Percentiles rank a stretch among this genome's conserved stretches.
phyloP scores from a whole-genome alignment of 495 filamentous ascomycete species.

The Penicillium paxilli region DNA sequence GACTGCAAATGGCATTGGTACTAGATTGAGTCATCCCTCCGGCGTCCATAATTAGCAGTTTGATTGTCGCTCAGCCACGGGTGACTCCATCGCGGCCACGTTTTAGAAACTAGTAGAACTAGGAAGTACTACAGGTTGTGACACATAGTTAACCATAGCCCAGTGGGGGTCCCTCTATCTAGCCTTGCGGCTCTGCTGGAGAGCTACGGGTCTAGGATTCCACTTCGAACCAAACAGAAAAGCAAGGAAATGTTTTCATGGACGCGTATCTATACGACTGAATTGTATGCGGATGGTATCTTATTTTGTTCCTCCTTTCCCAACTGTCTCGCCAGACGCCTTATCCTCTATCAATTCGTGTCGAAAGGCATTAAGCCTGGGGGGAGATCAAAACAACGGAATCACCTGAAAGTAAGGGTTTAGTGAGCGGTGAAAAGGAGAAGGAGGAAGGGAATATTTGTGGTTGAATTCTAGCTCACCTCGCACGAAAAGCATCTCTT shows the following conservation, averaged over 20 bases:
- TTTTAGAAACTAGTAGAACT: slow-evolving; percentile 16
- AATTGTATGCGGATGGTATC: slow-evolving; percentile 24
- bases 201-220: not conserved
- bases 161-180: not conserved
- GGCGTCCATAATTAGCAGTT: not conserved
- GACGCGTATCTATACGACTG: slow-evolving; percentile 33
- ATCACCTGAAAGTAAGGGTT: slow-evolving; percentile 60
- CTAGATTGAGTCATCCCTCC: not conserved
- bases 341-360: slow-evolving; percentile 19
- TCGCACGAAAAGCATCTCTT: slow-evolving; percentile 99
- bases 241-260: slow-evolving; percentile 25
- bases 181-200: slow-evolving; percentile 16
- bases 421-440: not conserved
- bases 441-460: not conserved
- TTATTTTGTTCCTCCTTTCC: slow-evolving; percentile 16
- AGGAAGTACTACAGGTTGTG: slow-evolving; percentile 11
- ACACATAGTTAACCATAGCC: no score
- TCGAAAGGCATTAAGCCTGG: slow-evolving; percentile 46
- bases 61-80: not conserved
- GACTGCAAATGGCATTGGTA: not conserved
- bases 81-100: not conserved
- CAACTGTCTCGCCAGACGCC: slow-evolving; percentile 24
- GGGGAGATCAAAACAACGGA: slow-evolving; percentile 96
- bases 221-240: not conserved
- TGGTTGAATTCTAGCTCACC: slow-evolving; percentile 54